A percentile compares a stretch with the other conserved stretches of the same genome.
Evolutionary conservation across 805 yeast species (phyloP).

Genomic region (Lachancea nothofagi): DNA sequence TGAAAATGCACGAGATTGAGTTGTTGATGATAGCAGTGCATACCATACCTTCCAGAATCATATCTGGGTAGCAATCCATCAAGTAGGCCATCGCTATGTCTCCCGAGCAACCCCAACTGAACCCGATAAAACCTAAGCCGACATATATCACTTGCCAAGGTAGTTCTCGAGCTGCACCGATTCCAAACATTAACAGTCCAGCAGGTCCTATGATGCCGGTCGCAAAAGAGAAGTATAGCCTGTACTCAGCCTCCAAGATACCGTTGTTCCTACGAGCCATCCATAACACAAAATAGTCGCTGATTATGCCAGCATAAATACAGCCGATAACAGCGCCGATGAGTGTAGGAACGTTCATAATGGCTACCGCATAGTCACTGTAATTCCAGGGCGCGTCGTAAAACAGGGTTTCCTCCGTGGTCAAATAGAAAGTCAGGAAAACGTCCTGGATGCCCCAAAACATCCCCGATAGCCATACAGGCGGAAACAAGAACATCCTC

Average conservation of each 20-base stretch:
- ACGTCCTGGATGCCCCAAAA: slow-evolving; percentile 82
- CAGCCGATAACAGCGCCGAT: slow-evolving; percentile 65
- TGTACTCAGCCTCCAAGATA: slow-evolving; percentile 58
- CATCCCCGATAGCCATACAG: slow-evolving; percentile 59
- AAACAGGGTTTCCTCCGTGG: slow-evolving; percentile 65
- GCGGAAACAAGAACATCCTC: slow-evolving; percentile 58
- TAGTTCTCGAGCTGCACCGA: slow-evolving; percentile 54
- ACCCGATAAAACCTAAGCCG: slow-evolving; percentile 60
- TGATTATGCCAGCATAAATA: slow-evolving; percentile 53
- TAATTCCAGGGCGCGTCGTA: slow-evolving; percentile 64
- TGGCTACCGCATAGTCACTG: slow-evolving; percentile 59
- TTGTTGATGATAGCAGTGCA: slow-evolving; percentile 63
- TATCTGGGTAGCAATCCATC: slow-evolving; percentile 65
- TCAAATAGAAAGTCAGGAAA: slow-evolving; percentile 65
- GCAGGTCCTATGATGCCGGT: slow-evolving; percentile 55
- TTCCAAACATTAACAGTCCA: slow-evolving; percentile 60
- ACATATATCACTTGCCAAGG: slow-evolving; percentile 51
- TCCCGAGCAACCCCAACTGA: slow-evolving; percentile 67
- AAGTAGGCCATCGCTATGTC: slow-evolving; percentile 63
- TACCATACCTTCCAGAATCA: slow-evolving; percentile 66
- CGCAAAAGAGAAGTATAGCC: slow-evolving; percentile 51
- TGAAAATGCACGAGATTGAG: slow-evolving; percentile 58
- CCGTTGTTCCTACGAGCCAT: slow-evolving; percentile 57
- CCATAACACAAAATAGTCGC: slow-evolving; percentile 57
- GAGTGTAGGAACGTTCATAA: slow-evolving; percentile 68